Base-by-base conservation (phyloP, 192 early-diverging fungal genomes). In the Coemansia sp. region DNA sequence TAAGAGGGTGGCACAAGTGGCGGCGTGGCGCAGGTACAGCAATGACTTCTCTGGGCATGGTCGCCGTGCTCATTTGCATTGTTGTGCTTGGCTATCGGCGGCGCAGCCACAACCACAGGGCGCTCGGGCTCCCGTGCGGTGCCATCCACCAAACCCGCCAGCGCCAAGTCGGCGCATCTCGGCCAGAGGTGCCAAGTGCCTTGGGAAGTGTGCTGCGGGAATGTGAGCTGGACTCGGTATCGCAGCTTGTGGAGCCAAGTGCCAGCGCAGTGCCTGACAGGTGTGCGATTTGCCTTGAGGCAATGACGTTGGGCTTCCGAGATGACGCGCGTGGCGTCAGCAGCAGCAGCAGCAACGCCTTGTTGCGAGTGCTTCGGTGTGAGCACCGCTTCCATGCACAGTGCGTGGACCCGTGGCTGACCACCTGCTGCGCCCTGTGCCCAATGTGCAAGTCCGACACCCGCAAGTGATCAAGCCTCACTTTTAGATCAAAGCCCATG, bases 401-500 rank as follows among this genome's bases (percentile, higher is more conserved):
- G 11, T 85, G 84, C 67, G 67, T 85, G 32, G 84, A 83, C 43
- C 68, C 67, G 10, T 85, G 84, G 84, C 70, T 85, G 16, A 76
- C 82, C 21, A 40, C 50, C 6, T 70, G 44, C 60, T 69, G 74
- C 26, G 55, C 73, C 6, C 57, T 70, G 9, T 84, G 82, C 50
- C 82, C 82, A 7, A 32, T 81, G 35, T 84, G 82, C 67, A 77
- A 71, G 42, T 30, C 62, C 17, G 47, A 80, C 47, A n/a, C 69
- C 16, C 17, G 55, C 52, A 55, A 30, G 52, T 30, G 52, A 26
- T 30, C 21, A 30, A 30, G 26, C 21, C 21, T 9, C 52, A 6
- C 16, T 0, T n/a, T 47, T 35, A 6, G 33, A 35, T 35, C 33
- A 35, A 35, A 35, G 33, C 1, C 6, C 35, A 7, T 37, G 35